phyloP scores from a whole-genome alignment of 805 yeast species.

The Dipodascus albidus region DNA sequence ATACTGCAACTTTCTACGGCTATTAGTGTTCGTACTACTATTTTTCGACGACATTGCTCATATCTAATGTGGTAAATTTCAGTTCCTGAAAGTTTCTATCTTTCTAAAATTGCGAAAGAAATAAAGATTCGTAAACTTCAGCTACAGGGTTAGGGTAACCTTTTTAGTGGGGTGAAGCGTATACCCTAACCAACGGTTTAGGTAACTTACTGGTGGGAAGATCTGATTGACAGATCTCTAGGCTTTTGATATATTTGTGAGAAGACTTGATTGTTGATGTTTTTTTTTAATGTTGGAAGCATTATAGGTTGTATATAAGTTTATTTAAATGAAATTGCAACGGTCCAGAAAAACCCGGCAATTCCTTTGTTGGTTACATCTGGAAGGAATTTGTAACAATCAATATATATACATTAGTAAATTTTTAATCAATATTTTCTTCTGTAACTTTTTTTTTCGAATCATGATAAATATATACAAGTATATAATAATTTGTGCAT shows the following conservation, averaged over 20 bases:
- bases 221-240: no score
- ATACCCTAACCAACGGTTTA: no score
- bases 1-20: background rate
- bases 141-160: background rate
- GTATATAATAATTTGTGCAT: background rate
- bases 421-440: background rate
- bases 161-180: background rate
- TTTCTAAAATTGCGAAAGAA: background rate
- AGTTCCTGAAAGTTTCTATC: background rate
- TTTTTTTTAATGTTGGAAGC: no score
- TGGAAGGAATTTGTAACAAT: no score
- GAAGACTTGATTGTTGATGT: no score
- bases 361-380: no score
- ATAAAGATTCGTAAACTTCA: background rate
- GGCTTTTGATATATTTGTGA: no score
- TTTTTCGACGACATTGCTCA: background rate
- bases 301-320: no score
- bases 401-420: no score
- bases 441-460: background rate
- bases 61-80: background rate
- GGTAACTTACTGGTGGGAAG: no score
- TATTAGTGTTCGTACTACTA: background rate
- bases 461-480: background rate
- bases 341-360: no score
- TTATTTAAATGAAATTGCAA: no score